Conservation (phyloP, 192 early-diverging fungal species). For the Coemansia sp. region DNA sequence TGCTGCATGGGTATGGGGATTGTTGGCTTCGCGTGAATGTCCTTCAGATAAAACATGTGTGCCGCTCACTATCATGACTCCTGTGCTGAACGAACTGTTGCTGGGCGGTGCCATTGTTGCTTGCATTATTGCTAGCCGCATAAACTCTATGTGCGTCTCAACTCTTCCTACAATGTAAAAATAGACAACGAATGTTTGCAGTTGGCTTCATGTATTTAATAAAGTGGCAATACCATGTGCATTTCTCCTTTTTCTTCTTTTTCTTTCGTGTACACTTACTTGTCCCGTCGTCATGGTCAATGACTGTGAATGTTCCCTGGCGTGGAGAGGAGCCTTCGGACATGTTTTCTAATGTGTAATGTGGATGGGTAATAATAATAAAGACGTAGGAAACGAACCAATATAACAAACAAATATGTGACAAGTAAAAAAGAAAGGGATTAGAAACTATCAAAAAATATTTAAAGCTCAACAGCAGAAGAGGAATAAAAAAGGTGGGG, state of each 20-base stretch:
- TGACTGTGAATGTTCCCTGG: constrained; percentile 27
- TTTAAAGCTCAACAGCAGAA: neutral
- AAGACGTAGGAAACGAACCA: neutral
- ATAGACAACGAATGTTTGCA: no score
- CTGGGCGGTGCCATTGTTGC: constrained; percentile 22
- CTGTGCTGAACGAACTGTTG: constrained; percentile 23
- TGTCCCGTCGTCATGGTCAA: constrained; percentile 30
- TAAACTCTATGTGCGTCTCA: constrained; percentile 35
- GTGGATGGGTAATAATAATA: neutral
- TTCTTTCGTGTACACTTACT: constrained; percentile 16
- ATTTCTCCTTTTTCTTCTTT: neutral
- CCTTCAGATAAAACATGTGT: constrained; percentile 22
- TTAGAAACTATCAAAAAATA: constrained; percentile 1
- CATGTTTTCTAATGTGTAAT: constrained; percentile 5
- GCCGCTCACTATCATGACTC: constrained; percentile 29
- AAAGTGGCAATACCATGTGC: neutral
- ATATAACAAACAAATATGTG: constrained; percentile 1
- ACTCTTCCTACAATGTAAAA: constrained; percentile 23
- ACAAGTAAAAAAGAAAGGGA: neutral
- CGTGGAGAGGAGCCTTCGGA: neutral
- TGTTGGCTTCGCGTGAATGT: constrained; percentile 24
- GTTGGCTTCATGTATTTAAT: neutral
- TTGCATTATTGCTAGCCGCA: constrained; percentile 42
- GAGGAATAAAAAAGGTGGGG: neutral
- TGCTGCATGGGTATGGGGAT: constrained; percentile 19